These are phyloP conservation scores for Lachnellula arida DNA, from an alignment of 2,329 filamentous ascomycete species.

Conservation along the genomic window DNA sequence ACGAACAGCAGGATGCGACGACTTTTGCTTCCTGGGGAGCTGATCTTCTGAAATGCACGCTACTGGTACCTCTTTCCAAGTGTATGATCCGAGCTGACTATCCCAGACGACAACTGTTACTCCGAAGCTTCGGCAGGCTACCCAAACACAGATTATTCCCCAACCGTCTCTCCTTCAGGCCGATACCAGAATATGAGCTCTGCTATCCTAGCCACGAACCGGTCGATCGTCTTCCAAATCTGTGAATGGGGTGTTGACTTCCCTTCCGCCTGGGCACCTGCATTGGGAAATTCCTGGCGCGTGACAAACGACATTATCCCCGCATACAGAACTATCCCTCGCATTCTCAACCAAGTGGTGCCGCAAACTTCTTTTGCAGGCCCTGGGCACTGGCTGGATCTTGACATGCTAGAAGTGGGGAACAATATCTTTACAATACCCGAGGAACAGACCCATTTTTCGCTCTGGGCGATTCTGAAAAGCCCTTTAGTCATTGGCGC, in stretches of 20 bases:
- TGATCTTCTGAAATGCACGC: constrained; percentile 40
- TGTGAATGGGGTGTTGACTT: constrained; percentile 41
- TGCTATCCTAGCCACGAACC: constrained; percentile 26
- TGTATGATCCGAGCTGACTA: constrained; percentile 1
- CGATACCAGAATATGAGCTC: constrained; percentile 35
- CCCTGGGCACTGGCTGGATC: constrained; percentile 38
- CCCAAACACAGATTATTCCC: constrained; percentile 33
- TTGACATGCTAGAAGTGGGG: constrained; percentile 40
- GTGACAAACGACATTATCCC: constrained; percentile 40
- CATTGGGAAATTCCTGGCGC: constrained; percentile 36
- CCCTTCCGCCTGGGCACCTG: constrained; percentile 36
- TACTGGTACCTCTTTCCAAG: constrained; percentile 14
- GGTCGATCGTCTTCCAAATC: constrained; percentile 36
- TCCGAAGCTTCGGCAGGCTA: constrained; percentile 31
- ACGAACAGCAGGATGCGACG: constrained; percentile 24
- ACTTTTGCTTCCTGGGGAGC: constrained; percentile 31
- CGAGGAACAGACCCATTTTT: constrained; percentile 40
- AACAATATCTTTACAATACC: constrained; percentile 33
- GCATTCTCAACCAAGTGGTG: constrained; percentile 39
- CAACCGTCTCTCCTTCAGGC: constrained; percentile 30
- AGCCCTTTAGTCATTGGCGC: constrained; percentile 25
- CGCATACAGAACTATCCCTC: constrained; percentile 34
- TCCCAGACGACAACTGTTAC: constrained; percentile 35
- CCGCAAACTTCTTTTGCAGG: constrained; percentile 35
- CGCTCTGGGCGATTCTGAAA: constrained; percentile 39